phyloP scores from a whole-genome alignment of 1,139 yeast species.

The Hyphopichia wangnamkhiaoensis region DNA sequence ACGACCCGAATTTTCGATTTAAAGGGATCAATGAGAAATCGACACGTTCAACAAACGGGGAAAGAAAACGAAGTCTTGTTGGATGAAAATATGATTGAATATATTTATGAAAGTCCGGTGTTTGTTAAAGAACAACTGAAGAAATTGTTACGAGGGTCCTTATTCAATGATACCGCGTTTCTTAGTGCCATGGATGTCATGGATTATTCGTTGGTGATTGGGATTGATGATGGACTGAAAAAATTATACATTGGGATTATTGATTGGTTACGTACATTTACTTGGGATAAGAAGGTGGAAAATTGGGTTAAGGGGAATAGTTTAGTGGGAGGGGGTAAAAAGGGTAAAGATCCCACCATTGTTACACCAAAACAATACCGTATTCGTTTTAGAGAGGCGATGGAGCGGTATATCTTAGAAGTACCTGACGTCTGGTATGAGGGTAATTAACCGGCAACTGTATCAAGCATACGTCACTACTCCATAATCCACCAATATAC shows the following conservation, averaged over 20 bases:
- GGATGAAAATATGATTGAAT: constrained; percentile 98
- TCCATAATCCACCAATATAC: too few species aligned
- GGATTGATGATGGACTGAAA: constrained; percentile 67
- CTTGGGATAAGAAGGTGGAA: constrained; percentile 98
- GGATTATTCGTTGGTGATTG: constrained; percentile 96
- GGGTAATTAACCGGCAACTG: constrained; percentile 17
- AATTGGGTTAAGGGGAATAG: constrained; percentile 97
- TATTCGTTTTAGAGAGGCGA: constrained; percentile 92
- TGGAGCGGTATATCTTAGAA: constrained; percentile 93
- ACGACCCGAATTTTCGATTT: constrained; percentile 89
- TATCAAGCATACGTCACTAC: not conserved
- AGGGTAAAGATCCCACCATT: constrained; percentile 93
- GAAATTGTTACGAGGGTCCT: constrained; percentile 76
- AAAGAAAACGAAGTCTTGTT: constrained; percentile 89
- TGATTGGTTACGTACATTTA: constrained; percentile 92
- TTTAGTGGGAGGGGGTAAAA: constrained; percentile 73
- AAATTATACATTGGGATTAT: constrained; percentile 89
- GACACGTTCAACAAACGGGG: constrained; percentile 97
- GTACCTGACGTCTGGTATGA: constrained; percentile 88
- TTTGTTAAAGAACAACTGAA: constrained; percentile 94
- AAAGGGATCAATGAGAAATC: constrained; percentile 96
- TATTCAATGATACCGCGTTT: constrained; percentile 93
- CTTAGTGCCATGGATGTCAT: constrained; percentile 97
- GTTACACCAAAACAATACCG: constrained; percentile 96
- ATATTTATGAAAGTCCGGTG: constrained; percentile 92